Percentiles rank a stretch among this genome's conserved stretches.
These are phyloP conservation scores for Nicotiana knightiana DNA, from an alignment of 257 asterid genomes.

Conservation along the genomic window DNA sequence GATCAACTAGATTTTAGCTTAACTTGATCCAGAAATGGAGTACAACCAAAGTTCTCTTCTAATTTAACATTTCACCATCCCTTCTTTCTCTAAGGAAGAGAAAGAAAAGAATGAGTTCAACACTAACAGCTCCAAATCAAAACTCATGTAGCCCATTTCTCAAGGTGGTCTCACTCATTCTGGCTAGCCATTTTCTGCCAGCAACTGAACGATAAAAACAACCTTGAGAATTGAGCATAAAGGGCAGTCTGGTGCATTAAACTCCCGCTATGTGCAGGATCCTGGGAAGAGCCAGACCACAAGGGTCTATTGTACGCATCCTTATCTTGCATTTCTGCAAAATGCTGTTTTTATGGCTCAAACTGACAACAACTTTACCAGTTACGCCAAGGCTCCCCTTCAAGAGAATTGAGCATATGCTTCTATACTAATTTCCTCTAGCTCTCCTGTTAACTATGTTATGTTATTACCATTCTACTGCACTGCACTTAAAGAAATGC, in stretches of 20 bases:
- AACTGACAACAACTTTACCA: no score
- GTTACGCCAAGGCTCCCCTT: no score
- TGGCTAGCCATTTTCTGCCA: not conserved
- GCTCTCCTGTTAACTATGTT: conserved; percentile 1
- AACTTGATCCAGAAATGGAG: conserved; percentile 7
- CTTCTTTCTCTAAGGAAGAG: not conserved
- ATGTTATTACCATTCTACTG: not conserved
- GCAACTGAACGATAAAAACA: conserved; percentile 26
- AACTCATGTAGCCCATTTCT: not conserved
- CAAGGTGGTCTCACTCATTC: conserved; percentile 14
- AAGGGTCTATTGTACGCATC: no score
- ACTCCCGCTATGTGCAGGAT: no score
- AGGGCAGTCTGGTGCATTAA: no score
- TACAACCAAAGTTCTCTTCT: not conserved
- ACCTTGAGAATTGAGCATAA: conserved; percentile 11
- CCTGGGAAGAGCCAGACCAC: no score
- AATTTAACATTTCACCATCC: conserved; percentile 16
- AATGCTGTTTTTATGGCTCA: no score
- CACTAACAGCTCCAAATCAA: conserved; percentile 2
- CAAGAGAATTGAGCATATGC: not conserved
- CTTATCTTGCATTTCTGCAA: no score
- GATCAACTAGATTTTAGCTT: not conserved
- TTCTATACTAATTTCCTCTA: not conserved
- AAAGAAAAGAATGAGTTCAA: not conserved
- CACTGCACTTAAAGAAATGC: not conserved